Percentiles rank a stretch among this genome's conserved stretches.
phyloP scores from a whole-genome alignment of 441 rosid genomes.

The Codiaeum variegatum region DNA sequence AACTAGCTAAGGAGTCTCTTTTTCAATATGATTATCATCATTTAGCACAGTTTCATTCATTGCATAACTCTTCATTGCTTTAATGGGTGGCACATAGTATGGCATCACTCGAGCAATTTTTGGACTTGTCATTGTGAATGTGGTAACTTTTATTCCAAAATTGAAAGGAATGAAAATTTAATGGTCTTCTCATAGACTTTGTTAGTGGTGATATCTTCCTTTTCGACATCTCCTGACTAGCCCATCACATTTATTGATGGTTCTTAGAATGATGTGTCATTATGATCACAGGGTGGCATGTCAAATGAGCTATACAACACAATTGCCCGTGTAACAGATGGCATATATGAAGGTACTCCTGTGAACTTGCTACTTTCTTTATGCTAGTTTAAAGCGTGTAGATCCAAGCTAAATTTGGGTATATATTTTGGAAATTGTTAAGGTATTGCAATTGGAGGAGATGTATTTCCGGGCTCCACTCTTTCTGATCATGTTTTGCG shows the following conservation, averaged over 20 bases:
- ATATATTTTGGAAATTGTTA: slow-evolving; percentile 22
- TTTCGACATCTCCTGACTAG: background rate
- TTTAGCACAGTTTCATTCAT: background rate
- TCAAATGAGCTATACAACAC: slow-evolving; percentile 90
- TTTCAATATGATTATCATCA: background rate
- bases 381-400: slow-evolving; percentile 10
- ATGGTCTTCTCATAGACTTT: background rate
- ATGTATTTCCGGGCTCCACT: slow-evolving; percentile 94
- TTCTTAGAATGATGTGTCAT: slow-evolving; percentile 8
- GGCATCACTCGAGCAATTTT: background rate
- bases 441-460: slow-evolving; percentile 99
- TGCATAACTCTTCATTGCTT: background rate
- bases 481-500: slow-evolving; percentile 87
- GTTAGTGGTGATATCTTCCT: background rate
- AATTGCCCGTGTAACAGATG: slow-evolving; percentile 91
- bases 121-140: slow-evolving; percentile 7
- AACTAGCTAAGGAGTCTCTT: background rate
- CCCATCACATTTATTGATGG: background rate
- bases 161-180: background rate
- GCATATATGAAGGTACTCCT: slow-evolving; percentile 76
- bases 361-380: slow-evolving; percentile 13
- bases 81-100: background rate
- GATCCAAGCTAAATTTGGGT: slow-evolving; percentile 20
- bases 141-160: background rate
- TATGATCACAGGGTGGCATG: slow-evolving; percentile 81